Evolutionary conservation across 2,329 filamentous ascomycete genomes (phyloP).

Genomic region (Alternaria dauci): DNA sequence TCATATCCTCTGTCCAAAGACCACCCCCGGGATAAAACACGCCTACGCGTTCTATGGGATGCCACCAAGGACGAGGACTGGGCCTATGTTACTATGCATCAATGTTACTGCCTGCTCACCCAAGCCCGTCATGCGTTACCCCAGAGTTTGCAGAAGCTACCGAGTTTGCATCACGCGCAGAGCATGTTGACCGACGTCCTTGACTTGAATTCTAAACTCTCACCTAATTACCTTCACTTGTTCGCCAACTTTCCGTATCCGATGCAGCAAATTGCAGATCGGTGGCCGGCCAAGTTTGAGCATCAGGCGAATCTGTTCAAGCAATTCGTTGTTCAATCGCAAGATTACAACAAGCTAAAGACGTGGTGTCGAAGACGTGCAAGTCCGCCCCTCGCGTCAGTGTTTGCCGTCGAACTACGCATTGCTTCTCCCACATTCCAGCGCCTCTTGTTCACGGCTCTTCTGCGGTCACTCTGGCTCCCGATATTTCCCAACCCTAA

Average conservation of each 20-base stretch:
- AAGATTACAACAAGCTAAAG: constrained; percentile 19
- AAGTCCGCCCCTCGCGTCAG: constrained; percentile 66
- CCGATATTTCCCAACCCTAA: neutral
- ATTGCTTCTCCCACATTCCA: constrained; percentile 64
- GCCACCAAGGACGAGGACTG: constrained; percentile 40
- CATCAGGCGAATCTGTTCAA: constrained; percentile 45
- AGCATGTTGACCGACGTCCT: constrained; percentile 56
- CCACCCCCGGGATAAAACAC: constrained; percentile 15
- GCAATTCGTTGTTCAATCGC: constrained; percentile 55
- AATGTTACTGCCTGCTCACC: constrained; percentile 39
- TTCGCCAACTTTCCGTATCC: constrained; percentile 59
- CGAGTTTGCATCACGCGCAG: constrained; percentile 40
- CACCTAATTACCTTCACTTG: constrained; percentile 52
- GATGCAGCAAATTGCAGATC: constrained; percentile 36
- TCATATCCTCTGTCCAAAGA: neutral
- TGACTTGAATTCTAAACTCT: constrained; percentile 56
- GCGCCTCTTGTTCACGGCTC: constrained; percentile 62
- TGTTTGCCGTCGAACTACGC: constrained; percentile 60
- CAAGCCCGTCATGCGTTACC: constrained; percentile 50
- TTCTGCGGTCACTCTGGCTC: constrained; percentile 56
- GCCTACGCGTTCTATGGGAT: constrained; percentile 46
- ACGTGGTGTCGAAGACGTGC: constrained; percentile 29
- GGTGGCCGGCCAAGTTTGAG: constrained; percentile 36
- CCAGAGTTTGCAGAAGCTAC: constrained; percentile 48
- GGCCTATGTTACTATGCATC: constrained; percentile 43